Base-by-base conservation (phyloP, 805 yeast genomes). In the Myxozyma melibiosi region DNA sequence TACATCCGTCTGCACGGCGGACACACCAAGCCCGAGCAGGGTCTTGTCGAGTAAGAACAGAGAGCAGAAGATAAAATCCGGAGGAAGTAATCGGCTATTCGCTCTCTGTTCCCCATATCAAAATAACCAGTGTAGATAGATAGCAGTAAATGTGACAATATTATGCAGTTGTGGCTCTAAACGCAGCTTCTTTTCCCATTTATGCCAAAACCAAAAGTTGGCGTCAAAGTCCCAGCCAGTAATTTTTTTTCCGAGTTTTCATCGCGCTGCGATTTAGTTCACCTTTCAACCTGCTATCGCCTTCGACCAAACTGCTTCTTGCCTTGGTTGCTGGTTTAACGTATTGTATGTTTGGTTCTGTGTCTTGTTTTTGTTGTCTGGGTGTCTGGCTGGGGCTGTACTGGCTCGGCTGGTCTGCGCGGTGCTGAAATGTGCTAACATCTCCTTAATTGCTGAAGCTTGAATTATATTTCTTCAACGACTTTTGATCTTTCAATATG, bases 1-100 rank as follows among this genome's bases (percentile, higher is more conserved):
- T 79, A 67, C 59, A 66, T 80, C 40, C 63, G 70, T 18, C 70
- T 80, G 55, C 66, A 69, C 40, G 70, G 66, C 6, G 53, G 52
- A 6, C 42, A 28, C 13, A 8, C 11, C 20, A 43, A 52, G n/a
- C 54, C 61, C 4, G 60, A 51, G 35, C 50, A 42, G 28, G 63
- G 63, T 18, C 28, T 51, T 35, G 48, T 56, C 16, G 38, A 47
- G 27, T 51, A 51, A 14, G n/a, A n/a, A 31, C 25, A 9, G 27
- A 39, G 27, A 28, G 9, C 33, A 11, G 9, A n/a, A n/a, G n/a
- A n/a, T n/a, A n/a, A n/a, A n/a, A n/a, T n/a, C n/a, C n/a, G n/a
- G n/a, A n/a, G n/a, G n/a, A n/a, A n/a, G n/a, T n/a, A n/a, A n/a
- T n/a, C n/a, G n/a, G n/a, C n/a, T n/a, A n/a, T n/a, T n/a, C n/a